Conservation (phyloP, 140 eudicot genomes). For the Flaveria floridana region DNA sequence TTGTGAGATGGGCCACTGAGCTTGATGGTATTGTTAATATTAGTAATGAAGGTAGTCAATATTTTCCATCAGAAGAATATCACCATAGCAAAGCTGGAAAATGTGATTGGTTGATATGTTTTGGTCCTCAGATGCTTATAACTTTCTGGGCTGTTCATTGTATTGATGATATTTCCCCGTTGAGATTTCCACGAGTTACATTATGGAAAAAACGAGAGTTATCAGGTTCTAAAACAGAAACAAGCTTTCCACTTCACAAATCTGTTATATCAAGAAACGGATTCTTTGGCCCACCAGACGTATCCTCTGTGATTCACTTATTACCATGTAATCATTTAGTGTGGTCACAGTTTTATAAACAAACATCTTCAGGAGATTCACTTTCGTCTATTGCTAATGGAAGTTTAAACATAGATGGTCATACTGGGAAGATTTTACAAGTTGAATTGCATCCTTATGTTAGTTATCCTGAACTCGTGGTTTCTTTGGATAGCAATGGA, state of each 20-base stretch:
- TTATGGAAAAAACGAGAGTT: slow-evolving; percentile 70
- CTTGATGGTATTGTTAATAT: slow-evolving; percentile 52
- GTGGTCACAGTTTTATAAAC: slow-evolving; percentile 57
- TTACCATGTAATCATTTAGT: slow-evolving; percentile 49
- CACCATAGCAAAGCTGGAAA: slow-evolving; percentile 59
- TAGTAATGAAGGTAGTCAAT: slow-evolving; percentile 41
- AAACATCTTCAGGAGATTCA: slow-evolving; percentile 32
- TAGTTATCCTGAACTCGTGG: slow-evolving; percentile 53
- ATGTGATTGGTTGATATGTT: slow-evolving; percentile 88
- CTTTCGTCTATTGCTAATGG: slow-evolving; percentile 42
- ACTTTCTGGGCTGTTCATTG: slow-evolving; percentile 91
- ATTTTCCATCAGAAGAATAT: slow-evolving; percentile 46
- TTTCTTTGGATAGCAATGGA: slow-evolving; percentile 73
- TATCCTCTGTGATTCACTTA: slow-evolving; percentile 63
- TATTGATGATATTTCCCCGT: slow-evolving; percentile 81
- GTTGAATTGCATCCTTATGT: slow-evolving; percentile 61
- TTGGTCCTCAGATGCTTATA: slow-evolving; percentile 60
- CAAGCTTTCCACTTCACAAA: slow-evolving; percentile 51
- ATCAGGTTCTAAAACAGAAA: slow-evolving; percentile 37
- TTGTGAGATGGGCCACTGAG: slow-evolving; percentile 73
- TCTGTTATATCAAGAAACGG: slow-evolving; percentile 60
- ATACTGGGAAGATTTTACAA: slow-evolving; percentile 65
- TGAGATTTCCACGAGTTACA: slow-evolving; percentile 83
- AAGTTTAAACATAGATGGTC: slow-evolving; percentile 61
- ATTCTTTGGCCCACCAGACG: slow-evolving; percentile 65